Base-by-base conservation (phyloP, 768 basidiomycete species). In the Tricholomella constricta region DNA sequence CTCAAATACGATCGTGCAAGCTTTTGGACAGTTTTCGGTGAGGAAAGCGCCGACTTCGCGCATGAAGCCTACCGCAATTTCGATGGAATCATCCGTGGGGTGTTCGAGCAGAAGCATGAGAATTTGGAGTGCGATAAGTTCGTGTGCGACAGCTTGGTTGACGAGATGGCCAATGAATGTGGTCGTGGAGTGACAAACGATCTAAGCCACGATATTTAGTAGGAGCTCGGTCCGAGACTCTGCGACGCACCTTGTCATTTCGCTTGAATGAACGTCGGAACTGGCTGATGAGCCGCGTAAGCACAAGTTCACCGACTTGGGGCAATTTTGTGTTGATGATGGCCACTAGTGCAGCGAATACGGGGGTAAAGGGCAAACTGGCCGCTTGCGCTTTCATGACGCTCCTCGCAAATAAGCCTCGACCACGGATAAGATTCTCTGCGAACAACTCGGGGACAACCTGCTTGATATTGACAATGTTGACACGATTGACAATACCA, bases 401-500 rank as follows among this genome's bases (percentile, higher is more conserved):
- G 59, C 94, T 95, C 59, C 97, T 77, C 19, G 91, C 82, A 66
- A 98, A 97, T 35, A 99, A 77, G 1, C 97, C 97, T 22, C 92
- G 81, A 1, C 97, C 97, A 42, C 94, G 85, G 55, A 98, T 84
- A 26, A 99, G 81, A 71, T 99, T 97, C 71, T 99, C 97, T 1
- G 84, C 71, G 64, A 99, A 98, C 22, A 99, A 72, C 68, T 96
- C 92, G 0, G 93, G 92, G 0, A 94, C 82, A 59, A 96, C 83
- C 62, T 88, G 82, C 72, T 98, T 97, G 82, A 99, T 99, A 69
- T 98, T 98, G 61, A 86, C 80, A 17, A 94, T 80, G 69, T 98
- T 98, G 75, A 99, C 92, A 79, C 97, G 89, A 79, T 99, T 99
- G 79, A 98, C 96, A 61, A 98, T 89, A 93, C 97, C 97, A 25